Evolutionary conservation across 208 protist genomes (phyloP), one percentile per base, ranked within the genome.

Genomic region (Spongospora subterranea): DNA sequence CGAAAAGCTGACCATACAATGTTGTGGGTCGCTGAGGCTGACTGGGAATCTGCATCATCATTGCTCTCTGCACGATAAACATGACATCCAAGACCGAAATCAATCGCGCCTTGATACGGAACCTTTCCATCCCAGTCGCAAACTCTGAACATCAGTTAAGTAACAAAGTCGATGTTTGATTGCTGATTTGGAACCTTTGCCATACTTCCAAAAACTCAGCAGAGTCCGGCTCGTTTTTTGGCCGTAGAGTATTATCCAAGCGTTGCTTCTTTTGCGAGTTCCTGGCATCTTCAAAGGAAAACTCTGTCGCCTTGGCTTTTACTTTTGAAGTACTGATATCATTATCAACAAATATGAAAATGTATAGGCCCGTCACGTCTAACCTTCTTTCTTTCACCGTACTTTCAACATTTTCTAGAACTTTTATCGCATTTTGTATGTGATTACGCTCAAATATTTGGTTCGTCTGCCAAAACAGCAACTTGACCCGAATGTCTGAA

Each of bases 361-460:
- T n/a, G n/a, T n/a, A n/a, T n/a, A n/a, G n/a, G n/a, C n/a, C n/a
- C n/a, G n/a, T n/a, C n/a, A n/a, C n/a, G n/a, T n/a, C n/a, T n/a
- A n/a, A n/a, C n/a, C n/a, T n/a, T n/a, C n/a, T n/a, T n/a, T n/a
- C n/a, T n/a, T n/a, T n/a, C n/a, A n/a, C n/a, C n/a, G n/a, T n/a
- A n/a, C n/a, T n/a, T n/a, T 60, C 50, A 6, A 60, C 6, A 6
- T 24, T 24, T 60, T 82, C 71, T 6, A 82, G 35, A 43, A 35
- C 71, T 82, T 82, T 82, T n/a, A 82, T 6, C 11, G 71, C 71
- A 35, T 82, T 82, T n/a, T 82, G 71, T 6, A 82, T 35, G 71
- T 82, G 71, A 82, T 82, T 35, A 17, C 71, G 71, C 6, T 35
- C n/a, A n/a, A 82, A 43, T 43, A 6, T 43, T 6, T 35, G 17